Evolutionary conservation across 108 stramenopile species (phyloP).

Genomic region (Nitzschia sp.): DNA sequence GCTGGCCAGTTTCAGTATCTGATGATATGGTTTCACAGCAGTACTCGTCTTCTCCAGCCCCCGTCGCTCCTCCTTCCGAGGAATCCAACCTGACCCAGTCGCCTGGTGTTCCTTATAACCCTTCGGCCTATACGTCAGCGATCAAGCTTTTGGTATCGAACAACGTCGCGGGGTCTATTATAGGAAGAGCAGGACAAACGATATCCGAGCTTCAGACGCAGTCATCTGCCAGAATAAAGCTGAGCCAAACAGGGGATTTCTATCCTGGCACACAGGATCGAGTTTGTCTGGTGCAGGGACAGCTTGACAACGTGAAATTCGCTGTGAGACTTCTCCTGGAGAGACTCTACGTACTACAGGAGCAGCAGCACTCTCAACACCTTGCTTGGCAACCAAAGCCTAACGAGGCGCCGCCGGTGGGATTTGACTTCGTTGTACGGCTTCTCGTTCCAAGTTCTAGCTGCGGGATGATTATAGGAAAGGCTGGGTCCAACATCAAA

Average conservation of each 20-base stretch:
- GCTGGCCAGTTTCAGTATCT: conserved; percentile 10
- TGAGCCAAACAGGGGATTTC: conserved; percentile 78
- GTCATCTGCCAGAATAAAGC: conserved; percentile 69
- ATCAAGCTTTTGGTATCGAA: conserved; percentile 82
- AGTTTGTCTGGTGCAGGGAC: conserved; percentile 81
- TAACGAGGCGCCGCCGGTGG: conserved; percentile 13
- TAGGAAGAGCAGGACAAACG: conserved; percentile 78
- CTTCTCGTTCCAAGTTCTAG: conserved; percentile 72
- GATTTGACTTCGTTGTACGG: conserved; percentile 65
- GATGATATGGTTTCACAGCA: conserved; percentile 14
- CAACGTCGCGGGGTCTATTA: conserved; percentile 81
- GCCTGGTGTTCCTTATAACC: conserved; percentile 8
- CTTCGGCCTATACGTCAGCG: conserved; percentile 36
- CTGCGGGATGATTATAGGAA: conserved; percentile 88
- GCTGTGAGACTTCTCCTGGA: conserved; percentile 63
- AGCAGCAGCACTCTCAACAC: conserved; percentile 52
- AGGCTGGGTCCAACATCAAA: conserved; percentile 76
- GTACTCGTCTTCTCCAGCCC: conserved; percentile 10
- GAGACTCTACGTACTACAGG: conserved; percentile 60
- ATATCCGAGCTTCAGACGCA: conserved; percentile 75
- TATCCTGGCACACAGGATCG: conserved; percentile 79
- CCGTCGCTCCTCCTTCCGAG: not conserved
- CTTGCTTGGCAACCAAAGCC: conserved; percentile 31
- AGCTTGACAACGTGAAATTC: conserved; percentile 55
- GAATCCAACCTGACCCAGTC: not conserved